phyloP scores from a whole-genome alignment of 2,329 filamentous ascomycete genomes.

The Harringtonia aguacate region DNA sequence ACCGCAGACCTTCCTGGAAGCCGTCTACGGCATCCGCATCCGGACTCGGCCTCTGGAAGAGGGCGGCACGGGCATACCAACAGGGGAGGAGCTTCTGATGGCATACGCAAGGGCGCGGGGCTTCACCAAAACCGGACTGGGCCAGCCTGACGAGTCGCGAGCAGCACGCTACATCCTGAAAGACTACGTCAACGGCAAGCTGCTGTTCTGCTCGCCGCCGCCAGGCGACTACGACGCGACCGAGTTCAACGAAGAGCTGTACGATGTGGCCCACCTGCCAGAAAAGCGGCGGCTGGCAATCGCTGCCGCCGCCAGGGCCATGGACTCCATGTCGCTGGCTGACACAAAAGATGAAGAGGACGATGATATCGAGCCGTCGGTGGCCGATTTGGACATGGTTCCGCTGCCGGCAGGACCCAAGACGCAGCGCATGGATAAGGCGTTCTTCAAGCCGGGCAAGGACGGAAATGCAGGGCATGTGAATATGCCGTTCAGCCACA shows the following conservation, averaged over 20 bases:
- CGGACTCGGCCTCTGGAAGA: slow-evolving; percentile 72
- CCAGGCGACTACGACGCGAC: slow-evolving; percentile 51
- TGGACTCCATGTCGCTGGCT: slow-evolving; percentile 18
- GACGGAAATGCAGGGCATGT: slow-evolving; percentile 53
- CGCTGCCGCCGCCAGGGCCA: slow-evolving; percentile 34
- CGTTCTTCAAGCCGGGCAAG: slow-evolving; percentile 73
- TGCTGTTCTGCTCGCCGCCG: slow-evolving; percentile 84
- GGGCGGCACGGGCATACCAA: slow-evolving; percentile 80
- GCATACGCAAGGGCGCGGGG: slow-evolving; percentile 84
- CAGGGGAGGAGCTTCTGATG: slow-evolving; percentile 71
- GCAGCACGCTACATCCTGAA: slow-evolving; percentile 86
- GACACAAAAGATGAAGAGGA: background rate
- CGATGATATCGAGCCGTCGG: slow-evolving; percentile 14
- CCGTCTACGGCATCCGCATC: slow-evolving; percentile 89
- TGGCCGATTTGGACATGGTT: slow-evolving; percentile 33
- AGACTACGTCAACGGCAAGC: slow-evolving; percentile 94
- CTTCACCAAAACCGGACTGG: slow-evolving; percentile 79
- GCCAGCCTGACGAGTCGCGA: slow-evolving; percentile 86
- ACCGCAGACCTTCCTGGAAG: slow-evolving; percentile 80
- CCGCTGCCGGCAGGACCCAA: slow-evolving; percentile 55
- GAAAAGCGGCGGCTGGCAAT: slow-evolving; percentile 65
- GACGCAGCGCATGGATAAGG: slow-evolving; percentile 67
- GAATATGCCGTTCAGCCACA: slow-evolving; percentile 75
- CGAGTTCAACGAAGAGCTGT: slow-evolving; percentile 83
- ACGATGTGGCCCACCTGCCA: slow-evolving; percentile 72